Base-by-base conservation (phyloP, 1,284 basidiomycete species). In the Fomitiporia mediterranea region DNA sequence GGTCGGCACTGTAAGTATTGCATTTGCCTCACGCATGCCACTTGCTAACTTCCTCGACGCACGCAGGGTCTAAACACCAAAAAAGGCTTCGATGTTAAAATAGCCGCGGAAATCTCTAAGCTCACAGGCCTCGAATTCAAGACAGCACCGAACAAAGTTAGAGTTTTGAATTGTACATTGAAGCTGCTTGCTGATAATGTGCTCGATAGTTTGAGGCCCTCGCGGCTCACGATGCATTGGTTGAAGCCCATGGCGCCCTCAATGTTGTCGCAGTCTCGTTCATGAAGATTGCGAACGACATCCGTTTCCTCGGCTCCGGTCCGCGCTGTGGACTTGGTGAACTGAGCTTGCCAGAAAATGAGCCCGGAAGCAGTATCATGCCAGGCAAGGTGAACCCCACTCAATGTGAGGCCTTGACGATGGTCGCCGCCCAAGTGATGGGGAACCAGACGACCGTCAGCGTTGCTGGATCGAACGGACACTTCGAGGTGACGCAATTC, bases 281-380 rank as follows among this genome's bases (percentile, higher is more conserved):
- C 61, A 98, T 98, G 94, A 99, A 99, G 81, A 98, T 99, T 66
- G 97, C 96, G 56, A 99, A 99, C 72, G 97, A 99, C 70, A 97
- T 99, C 68, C 87, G 97, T 48, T 99, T 91, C 81, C 88, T 99
- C 62, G 97, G 89, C 32, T 98, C 96, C 52, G 97, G 97, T 56
- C 97, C 97, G 61, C 89, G 97, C 53, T 99, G 97, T 68, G 97
- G 97, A 60, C 81, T 99, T 47, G 97, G 97, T 34, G 97, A 99
- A 75, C 77, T 99, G 51, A 84, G 81, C 66, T 75, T 99, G 58
- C 97, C 97, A 19, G 97, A 99, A 76, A 99, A 99, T 72, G 97
- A 99, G 74, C 97, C 97, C 43, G 97, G 97, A 58, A 97, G 93
- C 68, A 97, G 94, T 60, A 99, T 99, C 76, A 99, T 99, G 97